Percentiles rank a stretch among this genome's conserved stretches.
Evolutionary conservation across 257 asterid genomes (phyloP).

Genomic region (Voacanga thouarsii): DNA sequence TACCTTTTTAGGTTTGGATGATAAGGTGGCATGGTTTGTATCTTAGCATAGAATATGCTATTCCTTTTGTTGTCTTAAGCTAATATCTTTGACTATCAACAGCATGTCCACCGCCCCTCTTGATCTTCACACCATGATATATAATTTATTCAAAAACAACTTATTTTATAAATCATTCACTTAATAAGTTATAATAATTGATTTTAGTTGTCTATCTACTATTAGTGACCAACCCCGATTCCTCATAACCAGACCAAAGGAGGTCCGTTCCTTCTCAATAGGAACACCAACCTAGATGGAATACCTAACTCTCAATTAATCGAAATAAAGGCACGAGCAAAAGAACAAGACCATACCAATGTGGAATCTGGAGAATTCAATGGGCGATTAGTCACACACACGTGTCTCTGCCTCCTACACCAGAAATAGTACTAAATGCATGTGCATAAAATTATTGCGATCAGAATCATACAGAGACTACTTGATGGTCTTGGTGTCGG

Average conservation of each 20-base stretch:
- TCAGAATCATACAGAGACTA: background rate
- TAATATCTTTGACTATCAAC: slow-evolving; percentile 11
- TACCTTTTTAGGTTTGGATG: background rate
- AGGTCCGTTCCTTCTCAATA: background rate
- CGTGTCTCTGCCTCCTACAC: slow-evolving; percentile 19
- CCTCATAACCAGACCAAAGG: background rate
- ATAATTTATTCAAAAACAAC: no score
- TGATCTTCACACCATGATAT: background rate
- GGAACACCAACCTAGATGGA: background rate
- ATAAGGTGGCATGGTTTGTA: background rate
- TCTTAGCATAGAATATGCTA: background rate
- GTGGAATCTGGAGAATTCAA: slow-evolving; percentile 5
- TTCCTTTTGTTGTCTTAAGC: background rate
- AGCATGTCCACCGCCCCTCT: background rate
- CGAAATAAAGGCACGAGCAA: background rate
- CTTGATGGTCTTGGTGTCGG: background rate
- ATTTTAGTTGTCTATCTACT: no score
- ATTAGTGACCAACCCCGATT: background rate
- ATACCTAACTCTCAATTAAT: slow-evolving; percentile 4
- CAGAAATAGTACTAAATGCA: background rate
- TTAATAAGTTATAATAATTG: no score
- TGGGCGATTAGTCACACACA: slow-evolving; percentile 6
- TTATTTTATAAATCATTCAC: no score
- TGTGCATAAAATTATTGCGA: slow-evolving; percentile 4
- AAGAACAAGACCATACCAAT: background rate